Conservation (phyloP, 202 grass and related monocot genomes). For the Setaria viridis region DNA sequence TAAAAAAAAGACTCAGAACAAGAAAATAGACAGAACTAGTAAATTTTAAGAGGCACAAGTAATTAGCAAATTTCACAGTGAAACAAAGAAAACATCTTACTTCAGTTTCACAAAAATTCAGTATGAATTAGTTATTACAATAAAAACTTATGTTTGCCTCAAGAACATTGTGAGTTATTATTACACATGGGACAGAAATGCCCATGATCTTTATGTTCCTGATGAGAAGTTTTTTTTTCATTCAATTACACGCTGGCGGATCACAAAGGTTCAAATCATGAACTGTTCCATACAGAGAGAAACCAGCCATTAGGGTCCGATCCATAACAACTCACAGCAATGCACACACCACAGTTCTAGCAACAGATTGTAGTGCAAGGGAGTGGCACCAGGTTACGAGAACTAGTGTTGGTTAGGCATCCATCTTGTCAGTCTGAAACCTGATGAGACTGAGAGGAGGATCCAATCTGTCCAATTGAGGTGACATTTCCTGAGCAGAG, state of each 20-base stretch:
- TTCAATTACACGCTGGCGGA: not conserved
- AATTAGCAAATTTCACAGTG: not conserved
- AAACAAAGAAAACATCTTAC: not conserved
- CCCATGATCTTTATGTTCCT: not conserved
- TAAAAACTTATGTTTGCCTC: not conserved
- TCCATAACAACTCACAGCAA: slow-evolving; percentile 20
- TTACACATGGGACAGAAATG: not conserved
- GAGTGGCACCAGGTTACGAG: slow-evolving; percentile 3
- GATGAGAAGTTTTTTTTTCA: not conserved
- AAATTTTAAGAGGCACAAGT: not conserved
- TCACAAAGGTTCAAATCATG: slow-evolving; percentile 1
- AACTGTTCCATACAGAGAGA: slow-evolving; percentile 12
- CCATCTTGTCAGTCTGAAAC: slow-evolving; percentile 48
- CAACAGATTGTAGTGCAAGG: slow-evolving; percentile 27
- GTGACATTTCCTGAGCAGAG: slow-evolving; percentile 65
- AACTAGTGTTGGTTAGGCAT: slow-evolving; percentile 51
- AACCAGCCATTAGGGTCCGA: slow-evolving; percentile 10
- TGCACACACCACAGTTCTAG: slow-evolving; percentile 21
- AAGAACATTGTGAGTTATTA: too few species aligned
- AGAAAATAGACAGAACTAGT: not conserved
- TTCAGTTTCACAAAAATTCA: not conserved
- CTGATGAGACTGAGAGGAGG: slow-evolving; percentile 43
- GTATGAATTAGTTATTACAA: not conserved
- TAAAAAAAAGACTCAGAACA: not conserved
- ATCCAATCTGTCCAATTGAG: slow-evolving; percentile 73